Conservation (phyloP, 1,284 basidiomycete genomes). For the Caloboletus inedulis region DNA sequence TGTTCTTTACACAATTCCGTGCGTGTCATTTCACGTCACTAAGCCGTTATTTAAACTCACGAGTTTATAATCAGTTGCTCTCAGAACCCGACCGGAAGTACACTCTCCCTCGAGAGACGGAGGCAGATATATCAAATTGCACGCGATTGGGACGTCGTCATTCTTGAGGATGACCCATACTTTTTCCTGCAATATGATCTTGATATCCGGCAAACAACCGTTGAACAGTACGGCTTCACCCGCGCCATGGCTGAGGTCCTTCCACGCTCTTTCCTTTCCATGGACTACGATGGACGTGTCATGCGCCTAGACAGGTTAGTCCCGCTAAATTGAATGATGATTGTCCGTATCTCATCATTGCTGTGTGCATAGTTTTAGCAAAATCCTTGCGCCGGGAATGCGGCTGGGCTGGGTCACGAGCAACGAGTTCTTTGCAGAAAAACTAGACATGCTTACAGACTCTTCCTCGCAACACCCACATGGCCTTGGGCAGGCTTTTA, state of each 20-base stretch:
- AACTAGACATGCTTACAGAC: constrained; percentile 41
- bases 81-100: constrained; percentile 58
- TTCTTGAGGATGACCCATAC: constrained; percentile 58
- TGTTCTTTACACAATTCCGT: constrained; percentile 34
- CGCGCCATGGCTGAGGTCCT: constrained; percentile 34
- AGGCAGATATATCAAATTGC: constrained; percentile 53
- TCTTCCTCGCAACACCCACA: constrained; percentile 34
- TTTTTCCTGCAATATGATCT: constrained; percentile 48
- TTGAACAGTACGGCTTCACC: constrained; percentile 29
- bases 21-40: constrained; percentile 3
- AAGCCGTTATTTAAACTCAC: constrained; percentile 14
- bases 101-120: constrained; percentile 48
- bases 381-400: constrained; percentile 55
- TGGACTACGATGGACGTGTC: constrained; percentile 56
- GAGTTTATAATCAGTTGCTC: constrained; percentile 23
- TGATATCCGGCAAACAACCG: constrained; percentile 20
- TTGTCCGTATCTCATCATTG: constrained; percentile 17
- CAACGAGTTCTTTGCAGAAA: constrained; percentile 45
- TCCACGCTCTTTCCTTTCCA: constrained; percentile 45
- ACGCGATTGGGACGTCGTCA: constrained; percentile 50
- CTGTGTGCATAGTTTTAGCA: constrained; percentile 21
- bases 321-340: constrained; percentile 29
- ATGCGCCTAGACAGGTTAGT: constrained; percentile 47
- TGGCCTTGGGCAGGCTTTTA: constrained; percentile 31
- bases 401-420: constrained; percentile 56